Evolutionary conservation across 164 flowering plant species (phyloP), one percentile per base, ranked within the genome.

Genomic region (Nymphaea colorata): DNA sequence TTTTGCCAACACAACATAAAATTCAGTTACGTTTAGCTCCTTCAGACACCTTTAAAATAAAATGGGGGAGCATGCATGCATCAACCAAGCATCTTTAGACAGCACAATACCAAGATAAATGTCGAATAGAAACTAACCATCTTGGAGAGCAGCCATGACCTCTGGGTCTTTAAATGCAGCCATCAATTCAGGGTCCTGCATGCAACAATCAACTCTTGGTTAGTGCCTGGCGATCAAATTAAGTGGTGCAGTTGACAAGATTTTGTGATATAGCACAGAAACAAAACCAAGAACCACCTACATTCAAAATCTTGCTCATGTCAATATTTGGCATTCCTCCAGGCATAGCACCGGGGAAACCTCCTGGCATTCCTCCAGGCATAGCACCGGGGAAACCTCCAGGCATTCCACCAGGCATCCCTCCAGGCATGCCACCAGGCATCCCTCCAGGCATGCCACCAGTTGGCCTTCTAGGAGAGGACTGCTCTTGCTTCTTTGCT

Each of bases 121-220:
- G 36, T 25, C 36, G 1, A 25, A 25, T 25, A 25, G 36, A 25
- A 25, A 25, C 36, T 25, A 25, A 94, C 98, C 98, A 84, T 94
- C 98, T 73, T 89, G 95, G 65, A 94, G 91, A 68, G 97, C 98
- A 66, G 95, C 91, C 98, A 94, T 91, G 62, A 94, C 82, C 71
- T 94, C 97, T 51, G 96, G 97, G 78, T 94, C 98, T 65, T 83
- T 73, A 68, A 94, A 87, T 61, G 98, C 96, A 4, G 92, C 78
- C 97, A 94, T 88, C 79, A 94, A 72, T 67, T 94, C 98, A 79
- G 98, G 97, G 67, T 91, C 97, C 97, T 94, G 87, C 66, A 18
- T 57, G 45, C 78, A 72, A 66, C 7, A 51, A 51, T 8, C 57
- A 51, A 51, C 8, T 15, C 57, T 51, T 51, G 14, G 14, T 51